Evolutionary conservation across 176 grass and related monocot species (phyloP), one percentile per base, ranked within the genome.

Genomic region (Raddia guianensis): DNA sequence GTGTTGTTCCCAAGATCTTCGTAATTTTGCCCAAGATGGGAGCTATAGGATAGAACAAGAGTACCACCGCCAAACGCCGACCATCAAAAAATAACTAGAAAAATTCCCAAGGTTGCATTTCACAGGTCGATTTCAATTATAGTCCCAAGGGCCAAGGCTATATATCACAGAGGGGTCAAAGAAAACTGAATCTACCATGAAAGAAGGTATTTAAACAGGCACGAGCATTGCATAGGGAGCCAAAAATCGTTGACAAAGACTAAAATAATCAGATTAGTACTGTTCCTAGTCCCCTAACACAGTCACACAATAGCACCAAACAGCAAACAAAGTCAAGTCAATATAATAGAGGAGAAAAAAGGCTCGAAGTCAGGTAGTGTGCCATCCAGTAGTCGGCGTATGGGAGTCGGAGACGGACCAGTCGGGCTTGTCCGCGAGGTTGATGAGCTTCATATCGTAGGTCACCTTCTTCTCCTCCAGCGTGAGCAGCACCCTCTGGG

Each of bases 391-490:
- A 34, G 37, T 1, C 14, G 3, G 11, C 4, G 50, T 49, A n/a
- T 45, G 14, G 7, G 27, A 60, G 33, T 15, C 6, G 4, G 47
- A 16, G 73, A 27, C 20, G 50, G 56, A 86, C 95, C 92, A 98
- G 37, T 98, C 86, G 79, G 92, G 95, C 84, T 95, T 98, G 80
- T 91, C 85, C 70, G 62, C 83, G 70, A 95, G 44, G 55, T 94
- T 83, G 82, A 98, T 35, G 74, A 93, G 83, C 80, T 94, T 98
- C 44, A 75, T 54, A 66, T 94, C 74, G 86, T 98, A 94, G 59
- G 92, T 8, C 15, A 91, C 79, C 48, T 92, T 89, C 92, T 98
- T 94, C 95, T 94, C 95, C 88, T 98, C 88, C 46, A 98, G 78
- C 35, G 92, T 87, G 58, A 98, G 80, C 47, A 98, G 83, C 75